Evolutionary conservation across 2,329 filamentous ascomycete genomes (phyloP).

Genomic region (Hypomyces perniciosus): DNA sequence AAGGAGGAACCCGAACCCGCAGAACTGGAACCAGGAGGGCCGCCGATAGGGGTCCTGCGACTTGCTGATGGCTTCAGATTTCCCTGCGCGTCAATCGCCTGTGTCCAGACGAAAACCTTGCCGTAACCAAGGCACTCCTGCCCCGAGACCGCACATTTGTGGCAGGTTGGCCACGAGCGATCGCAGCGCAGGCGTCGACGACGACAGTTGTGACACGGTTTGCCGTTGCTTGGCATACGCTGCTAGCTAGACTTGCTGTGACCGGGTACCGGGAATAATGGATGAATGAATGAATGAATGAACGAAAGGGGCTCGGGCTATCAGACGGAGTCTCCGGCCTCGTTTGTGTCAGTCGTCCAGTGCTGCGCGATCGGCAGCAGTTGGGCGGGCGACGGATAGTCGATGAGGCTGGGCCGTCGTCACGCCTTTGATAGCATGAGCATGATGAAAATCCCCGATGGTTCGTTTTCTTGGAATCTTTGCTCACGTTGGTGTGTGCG

Average conservation of each 20-base stretch:
- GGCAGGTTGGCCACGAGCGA: conserved; percentile 51
- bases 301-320: not conserved
- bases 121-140: conserved; percentile 58
- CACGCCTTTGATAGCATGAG: conserved; percentile 7
- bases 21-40: conserved; percentile 5
- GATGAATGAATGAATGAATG: not conserved
- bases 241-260: conserved; percentile 19
- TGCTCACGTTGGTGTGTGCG: conserved; percentile 1
- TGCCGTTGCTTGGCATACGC: conserved; percentile 23
- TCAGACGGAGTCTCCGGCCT: not conserved
- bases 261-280: conserved; percentile 1
- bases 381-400: conserved; percentile 4
- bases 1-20: conserved; percentile 6
- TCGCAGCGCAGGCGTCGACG: conserved; percentile 50
- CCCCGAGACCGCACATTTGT: conserved; percentile 51
- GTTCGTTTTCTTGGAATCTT: not conserved
- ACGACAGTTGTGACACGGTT: conserved; percentile 14
- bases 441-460: conserved; percentile 8
- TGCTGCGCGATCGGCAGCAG: conserved; percentile 8
- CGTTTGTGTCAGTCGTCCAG: conserved; percentile 6
- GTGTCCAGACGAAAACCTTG: conserved; percentile 54
- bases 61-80: conserved; percentile 34
- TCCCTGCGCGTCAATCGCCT: conserved; percentile 44
- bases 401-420: conserved; percentile 10
- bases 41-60: conserved; percentile 14